Conservation (phyloP, 2,329 filamentous ascomycete species). For the Fusarium goolgardi region DNA sequence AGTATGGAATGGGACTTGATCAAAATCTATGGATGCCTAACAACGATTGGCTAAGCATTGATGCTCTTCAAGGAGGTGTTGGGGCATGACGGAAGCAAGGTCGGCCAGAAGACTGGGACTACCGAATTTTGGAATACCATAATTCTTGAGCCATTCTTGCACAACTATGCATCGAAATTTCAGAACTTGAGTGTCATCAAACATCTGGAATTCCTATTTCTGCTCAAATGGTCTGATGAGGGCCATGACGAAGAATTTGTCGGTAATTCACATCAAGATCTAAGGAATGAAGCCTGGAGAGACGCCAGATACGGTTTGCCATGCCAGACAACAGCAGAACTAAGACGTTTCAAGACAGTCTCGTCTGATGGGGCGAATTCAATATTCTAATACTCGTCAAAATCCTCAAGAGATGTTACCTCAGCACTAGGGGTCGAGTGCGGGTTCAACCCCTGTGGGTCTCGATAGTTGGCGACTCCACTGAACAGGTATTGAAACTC, state of each 20-base stretch:
- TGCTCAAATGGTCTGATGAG: not conserved
- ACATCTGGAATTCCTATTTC: not conserved
- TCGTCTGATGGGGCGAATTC: not conserved
- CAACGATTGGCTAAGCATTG: constrained; percentile 50
- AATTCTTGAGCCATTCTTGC: constrained; percentile 23
- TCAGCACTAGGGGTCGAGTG: not conserved
- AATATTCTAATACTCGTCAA: not conserved
- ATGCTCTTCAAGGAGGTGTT: constrained; percentile 50
- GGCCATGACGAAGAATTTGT: not conserved
- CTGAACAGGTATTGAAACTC: not conserved
- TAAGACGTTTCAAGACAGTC: not conserved
- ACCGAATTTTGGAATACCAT: not conserved
- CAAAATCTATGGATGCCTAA: constrained; percentile 52
- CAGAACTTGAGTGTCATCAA: not conserved
- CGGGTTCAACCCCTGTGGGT: too few species aligned
- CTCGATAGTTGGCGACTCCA: not conserved
- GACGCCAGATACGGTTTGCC: too few species aligned
- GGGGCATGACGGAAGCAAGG: constrained; percentile 40
- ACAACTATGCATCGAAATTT: not conserved
- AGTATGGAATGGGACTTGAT: constrained; percentile 57
- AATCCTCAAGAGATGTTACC: not conserved
- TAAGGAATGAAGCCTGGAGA: not conserved
- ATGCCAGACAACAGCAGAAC: not conserved
- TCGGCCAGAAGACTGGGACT: constrained; percentile 12
- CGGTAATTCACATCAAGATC: not conserved